Evolutionary conservation across 257 asterid genomes (phyloP).

Genomic region (Scutellaria minor): DNA sequence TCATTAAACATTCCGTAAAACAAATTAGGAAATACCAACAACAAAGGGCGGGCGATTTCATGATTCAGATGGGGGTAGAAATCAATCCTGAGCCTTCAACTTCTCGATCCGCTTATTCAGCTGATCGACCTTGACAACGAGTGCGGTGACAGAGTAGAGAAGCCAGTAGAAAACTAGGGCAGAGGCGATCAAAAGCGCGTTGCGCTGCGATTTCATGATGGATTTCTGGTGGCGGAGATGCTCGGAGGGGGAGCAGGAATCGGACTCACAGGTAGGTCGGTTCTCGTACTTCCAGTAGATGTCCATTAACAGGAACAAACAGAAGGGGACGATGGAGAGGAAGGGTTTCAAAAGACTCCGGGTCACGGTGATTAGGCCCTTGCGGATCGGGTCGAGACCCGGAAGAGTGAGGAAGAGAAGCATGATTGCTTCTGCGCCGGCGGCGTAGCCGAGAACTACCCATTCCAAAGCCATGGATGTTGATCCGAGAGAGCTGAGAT

Average conservation of each 20-base stretch:
- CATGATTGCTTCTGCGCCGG: constrained; percentile 95
- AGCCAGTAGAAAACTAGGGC: constrained; percentile 93
- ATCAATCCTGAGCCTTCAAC: constrained; percentile 70
- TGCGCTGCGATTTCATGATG: constrained; percentile 90
- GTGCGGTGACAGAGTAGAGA: constrained; percentile 78
- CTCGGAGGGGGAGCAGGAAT: constrained; percentile 87
- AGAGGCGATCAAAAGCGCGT: constrained; percentile 82
- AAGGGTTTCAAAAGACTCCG: constrained; percentile 80
- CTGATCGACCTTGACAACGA: constrained; percentile 71
- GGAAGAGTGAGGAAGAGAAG: constrained; percentile 89
- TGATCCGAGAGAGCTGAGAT: constrained; percentile 33
- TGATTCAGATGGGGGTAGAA: background rate
- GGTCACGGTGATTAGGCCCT: constrained; percentile 79
- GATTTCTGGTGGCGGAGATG: constrained; percentile 94
- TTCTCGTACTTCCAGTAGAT: constrained; percentile 96
- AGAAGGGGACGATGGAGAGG: constrained; percentile 84
- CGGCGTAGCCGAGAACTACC: constrained; percentile 94
- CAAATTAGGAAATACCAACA: constrained; percentile 29
- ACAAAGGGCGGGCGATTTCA: constrained; percentile 10
- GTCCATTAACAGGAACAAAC: constrained; percentile 83
- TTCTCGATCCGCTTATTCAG: constrained; percentile 75
- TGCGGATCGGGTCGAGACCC: constrained; percentile 82
- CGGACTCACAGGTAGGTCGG: constrained; percentile 72
- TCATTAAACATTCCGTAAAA: constrained; percentile 22
- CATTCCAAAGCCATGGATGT: constrained; percentile 82